Base-by-base conservation (phyloP, 2,329 filamentous ascomycete genomes). In the Cladosporium sp. region DNA sequence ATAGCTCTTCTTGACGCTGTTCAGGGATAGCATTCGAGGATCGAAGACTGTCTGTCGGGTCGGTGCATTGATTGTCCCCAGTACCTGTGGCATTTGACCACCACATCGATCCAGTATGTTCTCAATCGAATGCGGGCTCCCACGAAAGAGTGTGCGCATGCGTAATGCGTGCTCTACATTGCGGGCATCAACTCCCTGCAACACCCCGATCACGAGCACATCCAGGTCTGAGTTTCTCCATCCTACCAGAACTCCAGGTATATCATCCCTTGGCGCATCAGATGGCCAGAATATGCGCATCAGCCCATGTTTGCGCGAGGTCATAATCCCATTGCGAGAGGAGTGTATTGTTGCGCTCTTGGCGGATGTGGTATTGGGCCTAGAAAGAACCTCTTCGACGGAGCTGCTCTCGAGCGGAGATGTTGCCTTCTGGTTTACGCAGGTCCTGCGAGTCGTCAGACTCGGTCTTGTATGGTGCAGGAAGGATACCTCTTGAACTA, bases 231-330 rank as follows among this genome's bases (percentile, higher is more conserved):
- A 97, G 74, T 99, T 99, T 69, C 89, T 86, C 91, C 93, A 99
- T 70, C 94, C 94, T 49, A 99, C 89, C 64, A 99, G 86, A 61
- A 97, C 89, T 45, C 93, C 94, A 42, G 90, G 85, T 59, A 84
- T 81, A 66, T 85, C 84, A 58, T 87, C 89, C 74, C 81, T 83
- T 57, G 84, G 82, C 70, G 90, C 86, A 77, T 82, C 92, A 70
- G 89, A 89, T 69, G 94, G 95, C 94, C 94, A 99, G 80, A 99
- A 97, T 79, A 99, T 87, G 80, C 94, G 91, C 87, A 97, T 91
- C 80, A 97, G 82, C 71, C 90, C 92, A 73, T 73, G 67, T 90
- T 94, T 83, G 69, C 78, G 78, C 76, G 80, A 78, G 74, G 84
- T 79, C 84, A 87, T 87, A 74, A 80, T 85, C 80, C 76, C 82